Percentiles rank a stretch among this genome's conserved stretches.
These are phyloP conservation scores for Exophiala spinifera DNA, from an alignment of 2,329 filamentous ascomycete genomes.

Conservation along the genomic window DNA sequence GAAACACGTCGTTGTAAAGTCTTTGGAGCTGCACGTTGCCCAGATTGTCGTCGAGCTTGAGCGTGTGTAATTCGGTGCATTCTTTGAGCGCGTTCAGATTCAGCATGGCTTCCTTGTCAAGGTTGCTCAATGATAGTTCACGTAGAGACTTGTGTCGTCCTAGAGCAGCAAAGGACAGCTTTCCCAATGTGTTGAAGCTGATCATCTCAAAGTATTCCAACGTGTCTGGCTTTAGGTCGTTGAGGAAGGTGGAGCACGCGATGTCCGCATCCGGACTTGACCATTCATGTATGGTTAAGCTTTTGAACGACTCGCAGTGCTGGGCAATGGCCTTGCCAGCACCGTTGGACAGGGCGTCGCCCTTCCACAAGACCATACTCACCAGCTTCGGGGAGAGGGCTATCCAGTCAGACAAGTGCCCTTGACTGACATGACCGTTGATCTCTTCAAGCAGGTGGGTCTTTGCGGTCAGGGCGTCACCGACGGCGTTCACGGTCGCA, in stretches of 20 bases:
- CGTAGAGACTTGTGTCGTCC: conserved; percentile 52
- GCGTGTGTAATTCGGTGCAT: conserved; percentile 48
- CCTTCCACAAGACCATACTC: conserved; percentile 60
- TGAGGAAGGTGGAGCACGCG: conserved; percentile 58
- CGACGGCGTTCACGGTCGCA: conserved; percentile 39
- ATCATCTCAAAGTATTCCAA: conserved; percentile 59
- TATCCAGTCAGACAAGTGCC: conserved; percentile 53
- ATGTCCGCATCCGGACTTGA: conserved; percentile 50
- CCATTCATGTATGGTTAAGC: conserved; percentile 58
- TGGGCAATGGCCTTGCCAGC: conserved; percentile 54
- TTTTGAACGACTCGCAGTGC: conserved; percentile 60
- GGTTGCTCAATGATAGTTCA: conserved; percentile 49
- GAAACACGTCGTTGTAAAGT: conserved; percentile 52
- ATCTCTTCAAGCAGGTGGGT: conserved; percentile 58
- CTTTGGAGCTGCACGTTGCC: conserved; percentile 48
- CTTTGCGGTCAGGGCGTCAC: conserved; percentile 44
- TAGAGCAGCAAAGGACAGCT: conserved; percentile 54
- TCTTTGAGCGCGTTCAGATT: conserved; percentile 49
- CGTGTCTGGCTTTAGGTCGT: conserved; percentile 54
- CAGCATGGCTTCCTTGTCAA: conserved; percentile 49
- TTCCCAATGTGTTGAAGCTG: conserved; percentile 53
- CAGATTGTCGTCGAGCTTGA: conserved; percentile 49
- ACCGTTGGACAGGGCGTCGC: conserved; percentile 56
- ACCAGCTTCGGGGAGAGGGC: conserved; percentile 57
- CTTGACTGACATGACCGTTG: conserved; percentile 44